Evolutionary conservation across 768 basidiomycete genomes (phyloP).

Genomic region (Sarcodon sp.): DNA sequence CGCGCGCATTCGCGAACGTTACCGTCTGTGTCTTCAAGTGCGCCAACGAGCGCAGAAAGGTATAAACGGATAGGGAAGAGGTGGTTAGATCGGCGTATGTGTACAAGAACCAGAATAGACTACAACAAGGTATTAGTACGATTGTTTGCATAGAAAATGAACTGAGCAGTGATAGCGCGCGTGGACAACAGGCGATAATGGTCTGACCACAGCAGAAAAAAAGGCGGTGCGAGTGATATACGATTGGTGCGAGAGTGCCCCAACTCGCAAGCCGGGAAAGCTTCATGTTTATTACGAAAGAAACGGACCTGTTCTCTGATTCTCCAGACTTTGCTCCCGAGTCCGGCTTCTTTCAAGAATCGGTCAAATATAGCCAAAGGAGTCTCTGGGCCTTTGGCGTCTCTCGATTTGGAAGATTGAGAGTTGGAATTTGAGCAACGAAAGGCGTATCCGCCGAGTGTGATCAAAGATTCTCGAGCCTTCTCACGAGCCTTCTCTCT

Average conservation of each 20-base stretch:
- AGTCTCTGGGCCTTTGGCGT: slow-evolving; percentile 54
- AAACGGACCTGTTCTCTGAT: slow-evolving; percentile 71
- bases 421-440: slow-evolving; percentile 24
- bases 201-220: neutral
- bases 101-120: slow-evolving; percentile 54
- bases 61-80: slow-evolving; percentile 76
- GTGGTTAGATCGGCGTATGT: slow-evolving; percentile 58
- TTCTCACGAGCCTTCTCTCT: slow-evolving; percentile 61
- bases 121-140: slow-evolving; percentile 4
- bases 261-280: neutral
- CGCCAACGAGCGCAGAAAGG: slow-evolving; percentile 66
- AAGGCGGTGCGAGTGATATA: slow-evolving; percentile 1
- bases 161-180: neutral
- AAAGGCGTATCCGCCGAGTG: slow-evolving; percentile 63
- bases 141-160: neutral
- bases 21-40: slow-evolving; percentile 84
- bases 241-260: neutral
- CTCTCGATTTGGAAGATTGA: slow-evolving; percentile 27
- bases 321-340: slow-evolving; percentile 76
- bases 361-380: slow-evolving; percentile 62
- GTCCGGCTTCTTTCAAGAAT: slow-evolving; percentile 54
- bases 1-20: slow-evolving; percentile 82
- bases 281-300: neutral
- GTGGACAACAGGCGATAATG: neutral
- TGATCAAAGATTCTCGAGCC: slow-evolving; percentile 65